Evolutionary conservation across 2,329 filamentous ascomycete genomes (phyloP), one percentile per base, ranked within the genome.

Genomic region (Biscogniauxia sp.): DNA sequence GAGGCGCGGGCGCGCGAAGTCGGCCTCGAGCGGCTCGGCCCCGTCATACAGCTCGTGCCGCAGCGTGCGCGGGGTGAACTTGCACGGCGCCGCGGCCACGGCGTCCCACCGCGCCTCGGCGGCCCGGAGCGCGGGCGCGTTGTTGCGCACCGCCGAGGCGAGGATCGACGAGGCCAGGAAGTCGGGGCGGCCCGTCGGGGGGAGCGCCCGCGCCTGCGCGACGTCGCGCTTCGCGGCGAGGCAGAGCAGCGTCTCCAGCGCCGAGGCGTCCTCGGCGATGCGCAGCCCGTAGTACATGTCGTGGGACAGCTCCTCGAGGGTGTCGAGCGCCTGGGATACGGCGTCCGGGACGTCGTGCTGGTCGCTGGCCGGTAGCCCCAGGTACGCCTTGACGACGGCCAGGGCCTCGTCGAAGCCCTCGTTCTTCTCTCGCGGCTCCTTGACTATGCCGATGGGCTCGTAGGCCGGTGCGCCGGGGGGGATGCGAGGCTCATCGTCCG

Each of bases 271-370:
- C 70, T 86, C 82, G 20, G 82, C 79, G 60, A 89, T 81, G 71
- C 88, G 84, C 19, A 87, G 76, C 9, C 88, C 88, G 72, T 89
- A 90, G 76, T 88, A 90, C 64, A 89, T 85, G 72, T 89, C 88
- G 72, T 90, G 87, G 0, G 87, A 83, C 26, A 89, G 75, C 6
- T 90, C 87, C 62, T 83, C 79, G n/a, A 90, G 79, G 37, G 79
- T 79, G 37, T 83, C 80, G 7, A 90, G 78, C 0, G 84, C 83
- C 11, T 75, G 75, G 50, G 83, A 80, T 15, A 85, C 75, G 2
- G 70, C 72, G 19, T 65, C 66, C 11, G 15, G 37, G 23, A 19
- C 52, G 17, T 20, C 20, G 52, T 19, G 52, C 41, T n/a, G 15
- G 55, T 11, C 23, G 11, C 2, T 26, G 20, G 26, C 37, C 4